These are phyloP conservation scores for Geotrichum macrosporum DNA, from an alignment of 1,139 yeast species.

Conservation along the genomic window DNA sequence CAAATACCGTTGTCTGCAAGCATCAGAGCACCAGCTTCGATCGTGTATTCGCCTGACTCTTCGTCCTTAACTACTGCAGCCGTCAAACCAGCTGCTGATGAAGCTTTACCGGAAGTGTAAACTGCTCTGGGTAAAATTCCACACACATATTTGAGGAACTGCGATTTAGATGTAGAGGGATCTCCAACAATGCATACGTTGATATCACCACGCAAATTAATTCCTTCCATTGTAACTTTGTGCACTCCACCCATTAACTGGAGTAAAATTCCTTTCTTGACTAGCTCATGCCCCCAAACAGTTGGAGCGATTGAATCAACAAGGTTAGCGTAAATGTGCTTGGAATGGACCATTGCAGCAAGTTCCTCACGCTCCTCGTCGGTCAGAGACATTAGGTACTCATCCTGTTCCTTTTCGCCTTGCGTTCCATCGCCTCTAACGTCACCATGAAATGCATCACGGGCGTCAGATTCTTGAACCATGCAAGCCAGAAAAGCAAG, in stretches of 20 bases:
- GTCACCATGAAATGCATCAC: constrained; percentile 42
- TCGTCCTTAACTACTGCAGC: constrained; percentile 98
- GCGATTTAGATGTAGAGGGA: constrained; percentile 97
- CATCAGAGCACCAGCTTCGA: constrained; percentile 99
- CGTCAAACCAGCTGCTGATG: constrained; percentile 97
- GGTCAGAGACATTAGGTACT: constrained; percentile 71
- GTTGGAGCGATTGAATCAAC: constrained; percentile 95
- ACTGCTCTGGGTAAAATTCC: constrained; percentile 91
- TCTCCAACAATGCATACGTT: constrained; percentile 97
- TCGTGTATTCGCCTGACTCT: constrained; percentile 95
- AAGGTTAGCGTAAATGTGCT: constrained; percentile 75
- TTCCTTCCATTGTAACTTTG: constrained; percentile 90
- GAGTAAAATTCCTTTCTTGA: constrained; percentile 84
- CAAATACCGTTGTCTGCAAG: constrained; percentile 98
- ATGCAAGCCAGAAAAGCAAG: constrained; percentile 90
- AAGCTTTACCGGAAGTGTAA: constrained; percentile 97
- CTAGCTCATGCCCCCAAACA: constrained; percentile 92
- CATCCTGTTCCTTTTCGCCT: constrained; percentile 60
- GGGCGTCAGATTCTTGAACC: constrained; percentile 47
- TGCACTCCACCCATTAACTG: constrained; percentile 97
- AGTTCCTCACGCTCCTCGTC: constrained; percentile 81
- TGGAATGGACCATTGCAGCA: constrained; percentile 87
- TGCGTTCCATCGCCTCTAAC: constrained; percentile 42
- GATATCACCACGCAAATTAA: constrained; percentile 93
- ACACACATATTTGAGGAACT: constrained; percentile 88